Conservation (phyloP, 1,284 basidiomycete species). For the Agroathelia rolfsii region DNA sequence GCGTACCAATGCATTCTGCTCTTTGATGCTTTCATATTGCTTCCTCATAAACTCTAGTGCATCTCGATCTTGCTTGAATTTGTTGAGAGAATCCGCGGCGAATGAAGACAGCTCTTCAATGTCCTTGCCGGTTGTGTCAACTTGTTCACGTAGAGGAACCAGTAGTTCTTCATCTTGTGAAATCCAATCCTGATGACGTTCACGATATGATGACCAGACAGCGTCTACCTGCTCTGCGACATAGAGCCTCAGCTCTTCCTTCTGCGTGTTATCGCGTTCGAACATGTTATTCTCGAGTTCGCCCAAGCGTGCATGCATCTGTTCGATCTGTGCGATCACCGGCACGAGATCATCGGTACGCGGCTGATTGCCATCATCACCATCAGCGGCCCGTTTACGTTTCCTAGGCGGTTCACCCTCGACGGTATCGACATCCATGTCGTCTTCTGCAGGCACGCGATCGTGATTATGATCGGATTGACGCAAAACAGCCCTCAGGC, state of each 20-base stretch:
- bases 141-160: too few species aligned
- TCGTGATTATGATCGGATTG: constrained; percentile 10
- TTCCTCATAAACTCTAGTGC: too few species aligned
- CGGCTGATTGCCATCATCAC: constrained; percentile 2
- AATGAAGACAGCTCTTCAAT: constrained; percentile 2
- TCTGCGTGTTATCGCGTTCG: constrained; percentile 25
- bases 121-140: constrained; percentile 3
- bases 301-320: constrained; percentile 25
- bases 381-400: constrained; percentile 25
- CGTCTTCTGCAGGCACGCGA: constrained; percentile 3
- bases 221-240: constrained; percentile 29
- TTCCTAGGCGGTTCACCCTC: constrained; percentile 23
- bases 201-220: not conserved
- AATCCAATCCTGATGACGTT: too few species aligned
- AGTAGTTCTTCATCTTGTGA: too few species aligned
- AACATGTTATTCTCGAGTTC: constrained; percentile 35
- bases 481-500: too few species aligned
- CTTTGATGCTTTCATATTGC: too few species aligned
- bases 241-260: constrained; percentile 13
- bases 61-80: too few species aligned
- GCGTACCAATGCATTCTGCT: too few species aligned
- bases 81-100: not conserved
- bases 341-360: constrained; percentile 11
- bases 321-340: constrained; percentile 21
- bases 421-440: constrained; percentile 11